A percentile compares a stretch with the other conserved stretches of the same genome.
phyloP scores from a whole-genome alignment of 23 red algal species.

The Gracilaria domingensis region DNA sequence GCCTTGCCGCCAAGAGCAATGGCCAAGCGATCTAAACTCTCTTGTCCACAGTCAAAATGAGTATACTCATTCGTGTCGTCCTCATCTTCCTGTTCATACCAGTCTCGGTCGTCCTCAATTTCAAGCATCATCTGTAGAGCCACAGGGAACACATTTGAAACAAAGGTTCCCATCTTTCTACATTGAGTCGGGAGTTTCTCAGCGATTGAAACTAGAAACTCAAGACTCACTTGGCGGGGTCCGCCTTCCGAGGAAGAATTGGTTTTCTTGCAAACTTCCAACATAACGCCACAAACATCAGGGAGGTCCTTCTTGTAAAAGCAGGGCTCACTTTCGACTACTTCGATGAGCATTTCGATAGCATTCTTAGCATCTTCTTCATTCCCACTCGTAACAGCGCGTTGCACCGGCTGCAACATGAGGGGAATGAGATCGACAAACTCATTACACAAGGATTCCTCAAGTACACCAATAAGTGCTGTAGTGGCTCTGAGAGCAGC shows the following conservation, averaged over 20 bases:
- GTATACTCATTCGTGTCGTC: slow-evolving; percentile 80
- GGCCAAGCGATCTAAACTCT: slow-evolving; percentile 94
- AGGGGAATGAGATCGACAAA: slow-evolving; percentile 89
- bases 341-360: slow-evolving; percentile 94
- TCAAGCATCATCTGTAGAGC: slow-evolving; percentile 95
- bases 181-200: slow-evolving; percentile 90
- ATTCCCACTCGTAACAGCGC: slow-evolving; percentile 55
- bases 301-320: slow-evolving; percentile 83
- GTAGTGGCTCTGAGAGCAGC: slow-evolving; percentile 86
- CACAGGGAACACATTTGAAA: slow-evolving; percentile 76
- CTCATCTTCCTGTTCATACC: slow-evolving; percentile 92
- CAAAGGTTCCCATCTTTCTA: slow-evolving; percentile 82
- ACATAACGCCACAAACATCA: slow-evolving; percentile 69
- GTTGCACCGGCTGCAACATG: slow-evolving; percentile 71
- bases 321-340: slow-evolving; percentile 85
- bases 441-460: slow-evolving; percentile 77
- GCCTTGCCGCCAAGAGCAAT: slow-evolving; percentile 97
- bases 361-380: slow-evolving; percentile 75
- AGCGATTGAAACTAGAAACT: slow-evolving; percentile 89
- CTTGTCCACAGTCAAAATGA: slow-evolving; percentile 90
- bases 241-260: slow-evolving; percentile 65
- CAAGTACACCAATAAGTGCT: slow-evolving; percentile 69
- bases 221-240: slow-evolving; percentile 85
- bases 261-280: slow-evolving; percentile 61
- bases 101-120: slow-evolving; percentile 94